Percentiles rank a stretch among this genome's conserved stretches.
These are phyloP conservation scores for Botrytis cinerea DNA, from an alignment of 2,329 filamentous ascomycete genomes.

Conservation along the genomic window DNA sequence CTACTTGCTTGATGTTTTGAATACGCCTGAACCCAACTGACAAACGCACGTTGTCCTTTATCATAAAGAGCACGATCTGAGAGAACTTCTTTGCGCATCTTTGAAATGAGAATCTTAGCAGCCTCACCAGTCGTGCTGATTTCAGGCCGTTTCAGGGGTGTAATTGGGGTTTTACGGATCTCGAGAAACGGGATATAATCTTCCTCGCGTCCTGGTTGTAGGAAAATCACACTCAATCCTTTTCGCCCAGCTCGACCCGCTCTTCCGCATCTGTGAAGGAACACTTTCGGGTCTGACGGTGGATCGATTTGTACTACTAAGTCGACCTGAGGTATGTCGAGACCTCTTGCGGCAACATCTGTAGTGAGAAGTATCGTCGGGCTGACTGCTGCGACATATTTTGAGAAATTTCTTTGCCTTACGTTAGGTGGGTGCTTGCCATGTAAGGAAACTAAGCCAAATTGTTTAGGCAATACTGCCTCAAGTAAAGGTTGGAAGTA, in stretches of 20 bases:
- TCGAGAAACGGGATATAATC: conserved; percentile 87
- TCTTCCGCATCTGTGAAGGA: conserved; percentile 89
- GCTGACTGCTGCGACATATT: conserved; percentile 72
- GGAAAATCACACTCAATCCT: conserved; percentile 81
- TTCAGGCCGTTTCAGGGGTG: conserved; percentile 57
- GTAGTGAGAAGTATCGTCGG: conserved; percentile 87
- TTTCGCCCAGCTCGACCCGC: conserved; percentile 86
- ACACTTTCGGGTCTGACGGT: conserved; percentile 86
- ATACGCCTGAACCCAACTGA: conserved; percentile 91
- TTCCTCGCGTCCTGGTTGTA: conserved; percentile 83
- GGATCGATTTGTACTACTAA: conserved; percentile 87
- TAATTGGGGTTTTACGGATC: conserved; percentile 82
- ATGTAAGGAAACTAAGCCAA: conserved; percentile 77
- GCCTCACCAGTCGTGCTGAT: conserved; percentile 62
- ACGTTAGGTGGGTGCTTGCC: conserved; percentile 90
- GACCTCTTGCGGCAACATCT: conserved; percentile 84
- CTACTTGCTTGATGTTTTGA: conserved; percentile 86
- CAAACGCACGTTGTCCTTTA: conserved; percentile 87
- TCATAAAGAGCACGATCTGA: conserved; percentile 64
- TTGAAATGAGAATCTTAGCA: conserved; percentile 57
- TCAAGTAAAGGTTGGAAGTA: conserved; percentile 86
- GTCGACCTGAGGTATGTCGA: conserved; percentile 91
- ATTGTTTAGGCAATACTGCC: conserved; percentile 65
- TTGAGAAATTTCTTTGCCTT: conserved; percentile 81
- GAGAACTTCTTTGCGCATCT: conserved; percentile 60